phyloP scores from a whole-genome alignment of 345 rosid genomes.

The Acer campestre region DNA sequence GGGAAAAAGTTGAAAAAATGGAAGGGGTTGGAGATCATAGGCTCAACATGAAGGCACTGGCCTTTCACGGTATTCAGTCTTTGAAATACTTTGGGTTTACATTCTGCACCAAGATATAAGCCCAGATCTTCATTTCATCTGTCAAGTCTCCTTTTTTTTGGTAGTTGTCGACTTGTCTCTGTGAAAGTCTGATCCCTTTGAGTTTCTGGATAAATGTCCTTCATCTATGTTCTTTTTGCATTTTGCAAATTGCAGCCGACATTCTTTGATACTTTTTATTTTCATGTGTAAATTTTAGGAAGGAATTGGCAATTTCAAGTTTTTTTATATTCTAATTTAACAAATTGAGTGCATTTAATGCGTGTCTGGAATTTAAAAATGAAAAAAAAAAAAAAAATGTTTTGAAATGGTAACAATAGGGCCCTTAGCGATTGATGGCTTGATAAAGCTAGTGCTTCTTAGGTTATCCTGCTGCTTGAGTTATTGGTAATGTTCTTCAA shows the following conservation, averaged over 20 bases:
- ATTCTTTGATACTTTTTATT: neutral
- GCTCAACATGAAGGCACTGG: neutral
- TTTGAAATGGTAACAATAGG: neutral
- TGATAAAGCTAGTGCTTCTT: neutral
- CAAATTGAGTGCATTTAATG: neutral
- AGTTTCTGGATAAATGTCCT: neutral
- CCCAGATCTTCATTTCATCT: neutral
- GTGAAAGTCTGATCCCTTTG: neutral
- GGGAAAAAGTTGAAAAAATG: neutral
- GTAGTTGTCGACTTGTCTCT: neutral
- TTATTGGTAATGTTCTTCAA: neutral
- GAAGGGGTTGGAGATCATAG: neutral
- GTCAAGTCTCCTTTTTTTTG: neutral
- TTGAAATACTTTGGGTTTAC: neutral
- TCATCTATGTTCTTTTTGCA: neutral
- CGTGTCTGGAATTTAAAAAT: neutral
- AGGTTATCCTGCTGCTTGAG: slow-evolving; percentile 7
- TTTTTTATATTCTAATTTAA: neutral
- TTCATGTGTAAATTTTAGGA: neutral
- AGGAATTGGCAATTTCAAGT: neutral
- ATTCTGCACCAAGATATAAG: neutral
- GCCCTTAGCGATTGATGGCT: neutral
- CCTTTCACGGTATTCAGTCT: neutral
- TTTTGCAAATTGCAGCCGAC: neutral
- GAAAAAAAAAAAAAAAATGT: neutral